phyloP scores from a whole-genome alignment of 805 yeast genomes.

The Lachancea nothofagi region DNA sequence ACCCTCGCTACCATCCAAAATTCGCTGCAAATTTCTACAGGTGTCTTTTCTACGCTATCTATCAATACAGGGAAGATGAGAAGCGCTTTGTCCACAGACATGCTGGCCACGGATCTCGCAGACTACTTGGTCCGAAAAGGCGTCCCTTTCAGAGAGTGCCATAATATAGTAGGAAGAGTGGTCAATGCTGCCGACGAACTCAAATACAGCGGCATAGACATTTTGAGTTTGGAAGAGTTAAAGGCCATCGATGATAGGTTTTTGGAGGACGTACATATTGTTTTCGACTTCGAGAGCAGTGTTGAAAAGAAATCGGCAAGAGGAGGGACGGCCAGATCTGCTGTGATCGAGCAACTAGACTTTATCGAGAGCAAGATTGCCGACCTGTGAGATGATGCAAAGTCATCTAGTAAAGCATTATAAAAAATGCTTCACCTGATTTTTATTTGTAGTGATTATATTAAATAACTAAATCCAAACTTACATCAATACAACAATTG shows the following conservation, averaged over 20 bases:
- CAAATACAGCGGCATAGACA: slow-evolving; percentile 76
- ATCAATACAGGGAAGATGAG: slow-evolving; percentile 74
- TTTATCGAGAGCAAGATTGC: too few species aligned
- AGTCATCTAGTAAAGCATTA: too few species aligned
- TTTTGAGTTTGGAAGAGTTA: slow-evolving; percentile 72
- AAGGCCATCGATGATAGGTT: slow-evolving; percentile 76
- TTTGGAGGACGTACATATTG: slow-evolving; percentile 69
- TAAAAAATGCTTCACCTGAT: too few species aligned
- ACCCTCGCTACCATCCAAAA: slow-evolving; percentile 86
- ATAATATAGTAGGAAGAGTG: slow-evolving; percentile 97
- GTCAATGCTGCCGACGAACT: slow-evolving; percentile 84
- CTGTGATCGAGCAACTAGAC: slow-evolving; percentile 82
- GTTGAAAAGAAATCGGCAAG: slow-evolving; percentile 95
- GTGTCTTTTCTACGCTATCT: slow-evolving; percentile 82
- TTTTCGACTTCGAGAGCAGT: slow-evolving; percentile 87
- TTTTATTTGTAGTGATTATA: too few species aligned
- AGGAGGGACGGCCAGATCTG: slow-evolving; percentile 94
- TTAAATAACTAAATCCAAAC: too few species aligned
- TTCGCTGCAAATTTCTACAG: slow-evolving; percentile 90
- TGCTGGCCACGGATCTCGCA: slow-evolving; percentile 98
- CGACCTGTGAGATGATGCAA: too few species aligned
- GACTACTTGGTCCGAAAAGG: slow-evolving; percentile 96
- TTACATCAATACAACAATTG: too few species aligned
- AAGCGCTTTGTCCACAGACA: slow-evolving; percentile 92
- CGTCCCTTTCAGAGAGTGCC: slow-evolving; percentile 98